These are phyloP conservation scores for Termitomyces sp. DNA, from an alignment of 768 basidiomycete species.

Conservation along the genomic window DNA sequence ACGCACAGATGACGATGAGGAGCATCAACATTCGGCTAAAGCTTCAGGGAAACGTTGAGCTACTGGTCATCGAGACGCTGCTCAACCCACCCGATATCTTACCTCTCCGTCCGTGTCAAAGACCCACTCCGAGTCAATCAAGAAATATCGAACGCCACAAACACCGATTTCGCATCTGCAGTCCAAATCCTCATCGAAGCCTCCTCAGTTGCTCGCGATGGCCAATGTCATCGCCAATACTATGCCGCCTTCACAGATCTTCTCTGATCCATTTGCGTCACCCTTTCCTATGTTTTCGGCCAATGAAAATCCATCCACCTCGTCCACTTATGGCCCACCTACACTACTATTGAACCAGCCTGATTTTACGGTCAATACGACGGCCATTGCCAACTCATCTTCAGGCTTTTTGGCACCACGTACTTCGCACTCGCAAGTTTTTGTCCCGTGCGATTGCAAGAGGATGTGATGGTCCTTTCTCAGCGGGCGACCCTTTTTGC, in stretches of 20 bases:
- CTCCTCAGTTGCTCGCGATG: neutral
- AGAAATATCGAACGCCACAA: neutral
- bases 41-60: slow-evolving; percentile 28
- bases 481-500: neutral
- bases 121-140: neutral
- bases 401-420: neutral
- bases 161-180: too few relatives aligned
- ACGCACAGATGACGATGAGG: too few relatives aligned
- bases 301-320: neutral
- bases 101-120: neutral
- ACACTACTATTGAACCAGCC: neutral
- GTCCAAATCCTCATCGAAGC: too few relatives aligned
- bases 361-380: neutral
- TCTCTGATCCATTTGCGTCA: neutral
- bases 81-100: too few relatives aligned
- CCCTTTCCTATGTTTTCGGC: neutral
- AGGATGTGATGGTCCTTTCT: neutral
- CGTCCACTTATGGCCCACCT: neutral
- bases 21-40: slow-evolving; percentile 20
- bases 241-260: neutral
- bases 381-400: neutral
- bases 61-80: neutral
- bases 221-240: neutral
- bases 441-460: neutral
- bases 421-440: slow-evolving; percentile 1